phyloP scores from a whole-genome alignment of 371 early-diverging fungal species.

The Chytridium lagenaria region DNA sequence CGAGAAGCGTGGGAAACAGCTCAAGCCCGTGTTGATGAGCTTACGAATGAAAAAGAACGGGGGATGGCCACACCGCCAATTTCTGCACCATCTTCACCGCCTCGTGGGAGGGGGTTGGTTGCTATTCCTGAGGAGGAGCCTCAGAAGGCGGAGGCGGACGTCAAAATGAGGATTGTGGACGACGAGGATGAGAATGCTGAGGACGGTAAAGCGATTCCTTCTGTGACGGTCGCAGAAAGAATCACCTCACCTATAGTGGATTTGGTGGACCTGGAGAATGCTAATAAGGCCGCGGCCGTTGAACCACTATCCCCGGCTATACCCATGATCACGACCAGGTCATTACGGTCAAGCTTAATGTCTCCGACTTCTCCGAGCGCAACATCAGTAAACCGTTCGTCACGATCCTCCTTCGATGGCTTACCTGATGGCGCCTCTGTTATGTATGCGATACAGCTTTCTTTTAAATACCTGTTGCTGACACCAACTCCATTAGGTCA shows the following conservation, averaged over 20 bases:
- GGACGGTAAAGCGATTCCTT: too few species aligned
- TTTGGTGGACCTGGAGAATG: too few species aligned
- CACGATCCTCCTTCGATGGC: background rate
- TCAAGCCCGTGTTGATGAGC: background rate
- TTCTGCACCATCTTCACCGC: background rate
- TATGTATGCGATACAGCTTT: background rate
- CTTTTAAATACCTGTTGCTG: background rate
- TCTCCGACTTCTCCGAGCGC: background rate
- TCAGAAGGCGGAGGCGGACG: too few species aligned
- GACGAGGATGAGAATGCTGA: too few species aligned
- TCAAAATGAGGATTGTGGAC: too few species aligned
- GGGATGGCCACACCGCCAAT: background rate
- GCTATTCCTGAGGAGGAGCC: background rate
- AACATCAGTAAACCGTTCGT: background rate
- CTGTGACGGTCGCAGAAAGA: too few species aligned
- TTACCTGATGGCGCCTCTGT: background rate
- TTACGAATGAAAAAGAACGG: background rate
- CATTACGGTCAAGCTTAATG: background rate
- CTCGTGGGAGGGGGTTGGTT: background rate
- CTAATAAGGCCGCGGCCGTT: too few species aligned
- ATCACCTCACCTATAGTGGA: too few species aligned
- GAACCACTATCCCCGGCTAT: too few species aligned
- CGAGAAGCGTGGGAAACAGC: conserved; percentile 10
- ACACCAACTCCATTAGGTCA: background rate
- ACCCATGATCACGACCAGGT: background rate